Evolutionary conservation across 331 rosid genomes (phyloP), one percentile per base, ranked within the genome.

Genomic region (Rhamnella rubrinervis): DNA sequence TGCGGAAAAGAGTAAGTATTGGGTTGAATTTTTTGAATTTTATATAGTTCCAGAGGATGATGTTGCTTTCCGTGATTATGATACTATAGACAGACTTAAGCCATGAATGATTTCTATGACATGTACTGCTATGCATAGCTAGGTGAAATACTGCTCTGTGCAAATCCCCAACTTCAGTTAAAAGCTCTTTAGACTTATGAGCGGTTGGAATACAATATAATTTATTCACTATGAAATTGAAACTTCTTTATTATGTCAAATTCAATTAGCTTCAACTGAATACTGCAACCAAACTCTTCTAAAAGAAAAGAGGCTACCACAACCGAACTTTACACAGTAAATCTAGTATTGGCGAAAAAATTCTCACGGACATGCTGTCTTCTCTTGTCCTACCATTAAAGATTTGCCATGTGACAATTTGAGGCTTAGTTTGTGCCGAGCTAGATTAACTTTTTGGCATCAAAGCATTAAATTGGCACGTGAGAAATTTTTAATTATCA

Each of bases 1-100:
- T 85, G 72, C 89, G 85, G 82, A 95, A 89, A 82, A 86, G 85
- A 95, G 98, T 93, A 26, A 59, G 92, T 7, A 16, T 52, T 52
- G 1, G 2, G 57, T 52, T 11, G 25, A 15, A 16, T 52, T 52
- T 52, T 18, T 9, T 53, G 12, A 19, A 19, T 18, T 53, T 53
- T 6, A 53, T 49, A 31, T 65, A 65, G 18, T 38, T 31, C 16
- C 28, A 53, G 49, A 59, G 50, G 20, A 37, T 49, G 8, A 25
- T 52, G 53, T 18, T 53, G 20, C 8, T 37, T 13, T n/a, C 28
- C n/a, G 1, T 67, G 70, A 11, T 50, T 65, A 50, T 5, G 5
- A 28, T 65, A 25, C 31, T 51, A 21, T 11, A 25, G 31, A 66
- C 31, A 23, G 46, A 46, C 11, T 1, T 5, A 12, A 2, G 19